Evolutionary conservation across 2,329 filamentous ascomycete genomes (phyloP).

Genomic region (Bipolaris cookei): DNA sequence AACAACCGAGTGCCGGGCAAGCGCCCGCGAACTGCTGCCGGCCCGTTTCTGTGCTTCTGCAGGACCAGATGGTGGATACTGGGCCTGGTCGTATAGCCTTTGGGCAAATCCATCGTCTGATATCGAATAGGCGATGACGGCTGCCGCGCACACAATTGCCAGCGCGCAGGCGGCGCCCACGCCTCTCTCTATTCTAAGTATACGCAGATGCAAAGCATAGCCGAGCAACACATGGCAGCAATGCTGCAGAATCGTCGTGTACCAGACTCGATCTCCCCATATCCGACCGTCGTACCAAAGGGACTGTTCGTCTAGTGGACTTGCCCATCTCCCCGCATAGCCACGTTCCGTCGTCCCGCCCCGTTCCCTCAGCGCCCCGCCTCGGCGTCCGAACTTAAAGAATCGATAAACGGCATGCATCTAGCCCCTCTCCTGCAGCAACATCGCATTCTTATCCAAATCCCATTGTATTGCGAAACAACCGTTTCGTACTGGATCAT

Average conservation of each 20-base stretch:
- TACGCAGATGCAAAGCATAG: constrained; percentile 22
- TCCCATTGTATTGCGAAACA: not conserved
- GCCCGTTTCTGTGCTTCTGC: constrained; percentile 17
- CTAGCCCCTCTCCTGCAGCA: constrained; percentile 8
- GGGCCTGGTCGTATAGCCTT: constrained; percentile 1
- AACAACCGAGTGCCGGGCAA: constrained; percentile 25
- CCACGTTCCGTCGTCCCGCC: constrained; percentile 23
- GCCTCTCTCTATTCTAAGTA: constrained; percentile 24
- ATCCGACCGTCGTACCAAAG: constrained; percentile 14
- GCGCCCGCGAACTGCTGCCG: constrained; percentile 26
- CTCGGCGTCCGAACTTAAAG: constrained; percentile 26
- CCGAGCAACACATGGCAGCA: constrained; percentile 14
- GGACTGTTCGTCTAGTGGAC: constrained; percentile 16
- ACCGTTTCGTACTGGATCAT: not conserved
- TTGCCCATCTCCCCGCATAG: constrained; percentile 20
- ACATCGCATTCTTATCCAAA: not conserved
- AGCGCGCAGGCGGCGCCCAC: constrained; percentile 5
- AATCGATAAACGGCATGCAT: constrained; percentile 28
- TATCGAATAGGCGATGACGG: constrained; percentile 3
- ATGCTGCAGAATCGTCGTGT: constrained; percentile 3
- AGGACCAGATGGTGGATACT: constrained; percentile 4
- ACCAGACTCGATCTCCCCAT: constrained; percentile 1
- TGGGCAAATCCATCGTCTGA: constrained; percentile 5
- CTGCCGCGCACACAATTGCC: constrained; percentile 13
- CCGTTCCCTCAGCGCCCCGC: constrained; percentile 23